Percentiles rank a stretch among this genome's conserved stretches.
Conservation (phyloP, 106 monocot genomes). For the Triglochin maritima region DNA sequence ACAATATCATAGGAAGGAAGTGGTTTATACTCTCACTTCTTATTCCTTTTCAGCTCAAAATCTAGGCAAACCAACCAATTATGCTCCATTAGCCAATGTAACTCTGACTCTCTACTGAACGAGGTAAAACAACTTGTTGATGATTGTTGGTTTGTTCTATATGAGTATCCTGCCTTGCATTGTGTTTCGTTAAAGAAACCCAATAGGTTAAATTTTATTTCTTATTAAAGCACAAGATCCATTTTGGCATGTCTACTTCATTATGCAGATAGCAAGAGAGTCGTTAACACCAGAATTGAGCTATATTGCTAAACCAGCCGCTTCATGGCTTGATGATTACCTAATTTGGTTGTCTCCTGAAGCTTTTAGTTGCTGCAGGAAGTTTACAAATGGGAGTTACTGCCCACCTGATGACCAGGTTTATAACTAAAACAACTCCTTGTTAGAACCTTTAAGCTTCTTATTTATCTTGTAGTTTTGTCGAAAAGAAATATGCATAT, state of each 20-base stretch:
- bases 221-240: not conserved
- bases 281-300: slow-evolving; percentile 63
- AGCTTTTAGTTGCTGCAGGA: slow-evolving; percentile 94
- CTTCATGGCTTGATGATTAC: slow-evolving; percentile 99
- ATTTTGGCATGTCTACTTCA: not conserved
- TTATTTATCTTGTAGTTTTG: too few relatives aligned
- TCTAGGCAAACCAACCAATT: slow-evolving; percentile 77
- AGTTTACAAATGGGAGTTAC: slow-evolving; percentile 90
- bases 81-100: slow-evolving; percentile 92
- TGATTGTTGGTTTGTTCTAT: too few relatives aligned
- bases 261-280: slow-evolving; percentile 57
- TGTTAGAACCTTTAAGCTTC: too few relatives aligned
- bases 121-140: slow-evolving; percentile 40
- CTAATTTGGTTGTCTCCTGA: slow-evolving; percentile 96
- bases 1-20: not conserved
- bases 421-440: not conserved
- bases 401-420: slow-evolving; percentile 99
- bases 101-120: slow-evolving; percentile 79
- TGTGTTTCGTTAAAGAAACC: too few relatives aligned
- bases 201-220: too few relatives aligned
- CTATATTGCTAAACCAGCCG: slow-evolving; percentile 95
- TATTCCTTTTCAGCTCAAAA: slow-evolving; percentile 42
- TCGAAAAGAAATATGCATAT: too few relatives aligned
- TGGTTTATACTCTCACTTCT: not conserved
- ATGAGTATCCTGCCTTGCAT: too few relatives aligned